Percentiles rank a stretch among this genome's conserved stretches.
Evolutionary conservation across 2,329 filamentous ascomycete genomes (phyloP).

Genomic region (Setomelanomma holmii): DNA sequence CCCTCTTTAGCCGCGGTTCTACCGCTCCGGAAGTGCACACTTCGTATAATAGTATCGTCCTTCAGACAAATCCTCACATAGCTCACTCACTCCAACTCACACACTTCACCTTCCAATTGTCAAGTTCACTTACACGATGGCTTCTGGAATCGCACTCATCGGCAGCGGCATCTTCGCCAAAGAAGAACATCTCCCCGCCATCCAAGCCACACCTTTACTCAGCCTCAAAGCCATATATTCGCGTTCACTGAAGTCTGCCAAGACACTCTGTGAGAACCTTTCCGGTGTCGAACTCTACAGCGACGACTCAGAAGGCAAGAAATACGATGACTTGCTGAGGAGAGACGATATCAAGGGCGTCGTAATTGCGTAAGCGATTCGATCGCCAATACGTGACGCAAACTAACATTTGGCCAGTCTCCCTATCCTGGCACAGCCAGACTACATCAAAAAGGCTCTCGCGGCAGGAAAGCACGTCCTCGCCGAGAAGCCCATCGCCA

Average conservation of each 20-base stretch:
- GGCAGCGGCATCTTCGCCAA: conserved; percentile 69
- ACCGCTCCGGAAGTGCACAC: conserved; percentile 1
- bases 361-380: conserved; percentile 61
- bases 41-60: background rate
- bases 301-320: conserved; percentile 58
- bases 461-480: conserved; percentile 73
- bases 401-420: conserved; percentile 50
- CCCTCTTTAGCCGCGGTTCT: conserved; percentile 28
- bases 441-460: conserved; percentile 65
- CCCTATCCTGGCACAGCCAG: conserved; percentile 68
- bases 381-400: no score
- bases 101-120: no score
- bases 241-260: conserved; percentile 65
- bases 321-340: conserved; percentile 60
- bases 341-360: conserved; percentile 64
- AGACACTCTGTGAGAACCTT: conserved; percentile 47
- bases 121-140: conserved; percentile 22
- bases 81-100: background rate
- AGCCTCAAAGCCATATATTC: conserved; percentile 72
- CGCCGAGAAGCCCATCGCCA: conserved; percentile 72
- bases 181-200: conserved; percentile 68
- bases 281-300: conserved; percentile 63
- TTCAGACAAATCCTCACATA: conserved; percentile 1
- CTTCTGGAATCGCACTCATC: conserved; percentile 66
- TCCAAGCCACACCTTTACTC: conserved; percentile 61